These are phyloP conservation scores for Suillus hirtellus DNA, from an alignment of 768 basidiomycete genomes.

Conservation along the genomic window DNA sequence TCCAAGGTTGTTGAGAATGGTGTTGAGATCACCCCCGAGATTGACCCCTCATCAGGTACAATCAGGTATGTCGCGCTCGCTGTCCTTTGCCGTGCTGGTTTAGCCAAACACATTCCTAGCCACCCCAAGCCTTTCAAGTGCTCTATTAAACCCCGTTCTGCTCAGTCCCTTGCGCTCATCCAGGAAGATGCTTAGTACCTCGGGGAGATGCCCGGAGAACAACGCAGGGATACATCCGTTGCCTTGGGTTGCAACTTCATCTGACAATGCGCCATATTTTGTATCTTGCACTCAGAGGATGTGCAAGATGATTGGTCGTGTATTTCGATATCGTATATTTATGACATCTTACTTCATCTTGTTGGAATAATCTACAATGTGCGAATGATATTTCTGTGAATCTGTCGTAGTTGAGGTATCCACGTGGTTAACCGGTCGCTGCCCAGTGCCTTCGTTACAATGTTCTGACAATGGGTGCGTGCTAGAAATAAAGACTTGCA, in stretches of 20 bases:
- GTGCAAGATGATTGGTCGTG: not conserved
- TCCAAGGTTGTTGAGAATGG: constrained; percentile 40
- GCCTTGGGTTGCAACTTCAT: not conserved
- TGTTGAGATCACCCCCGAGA: constrained; percentile 45
- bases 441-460: not conserved
- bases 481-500: not conserved
- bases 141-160: constrained; percentile 51
- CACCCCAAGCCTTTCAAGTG: constrained; percentile 42
- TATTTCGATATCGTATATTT: not conserved
- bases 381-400: not conserved
- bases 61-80: constrained; percentile 43
- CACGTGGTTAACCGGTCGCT: too few species aligned
- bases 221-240: not conserved
- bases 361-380: constrained; percentile 4
- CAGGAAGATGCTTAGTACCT: constrained; percentile 36
- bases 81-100: too few species aligned
- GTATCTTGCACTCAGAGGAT: not conserved
- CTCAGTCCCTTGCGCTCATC: constrained; percentile 47
- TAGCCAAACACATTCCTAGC: not conserved
- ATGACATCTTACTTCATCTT: constrained; percentile 4
- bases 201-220: not conserved
- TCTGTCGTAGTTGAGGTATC: not conserved
- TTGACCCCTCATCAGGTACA: constrained; percentile 53
- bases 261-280: not conserved
- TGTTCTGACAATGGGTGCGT: not conserved